Percentiles rank a stretch among this genome's conserved stretches.
phyloP scores from a whole-genome alignment of 2,329 filamentous ascomycete genomes.

The Parafenestella ontariensis region DNA sequence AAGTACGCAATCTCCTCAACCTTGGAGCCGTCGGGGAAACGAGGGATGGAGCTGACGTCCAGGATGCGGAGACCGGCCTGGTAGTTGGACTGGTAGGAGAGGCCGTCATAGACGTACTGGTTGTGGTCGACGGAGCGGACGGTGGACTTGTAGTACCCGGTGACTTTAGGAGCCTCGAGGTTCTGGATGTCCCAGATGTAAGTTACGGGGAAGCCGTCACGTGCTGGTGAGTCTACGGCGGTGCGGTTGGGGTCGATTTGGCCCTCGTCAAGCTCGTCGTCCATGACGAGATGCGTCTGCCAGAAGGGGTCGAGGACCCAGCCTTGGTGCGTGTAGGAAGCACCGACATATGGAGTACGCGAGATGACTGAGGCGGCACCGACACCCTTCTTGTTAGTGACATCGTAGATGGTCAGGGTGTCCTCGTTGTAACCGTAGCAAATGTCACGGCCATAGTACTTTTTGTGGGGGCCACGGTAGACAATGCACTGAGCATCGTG shows the following conservation, averaged over 20 bases:
- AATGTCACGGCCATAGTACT: constrained; percentile 60
- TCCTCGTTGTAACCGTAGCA: constrained; percentile 66
- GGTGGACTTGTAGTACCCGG: constrained; percentile 52
- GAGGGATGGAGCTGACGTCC: constrained; percentile 51
- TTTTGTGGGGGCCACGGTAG: constrained; percentile 60
- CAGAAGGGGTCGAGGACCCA: constrained; percentile 56
- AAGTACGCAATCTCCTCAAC: constrained; percentile 54
- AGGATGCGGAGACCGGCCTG: constrained; percentile 53
- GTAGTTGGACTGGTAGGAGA: constrained; percentile 54
- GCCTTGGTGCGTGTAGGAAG: constrained; percentile 65
- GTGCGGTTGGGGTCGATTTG: constrained; percentile 39
- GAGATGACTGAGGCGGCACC: constrained; percentile 64
- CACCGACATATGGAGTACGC: constrained; percentile 61
- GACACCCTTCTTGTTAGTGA: constrained; percentile 61
- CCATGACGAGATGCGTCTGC: constrained; percentile 47
- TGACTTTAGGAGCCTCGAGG: constrained; percentile 46
- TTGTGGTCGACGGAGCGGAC: constrained; percentile 54
- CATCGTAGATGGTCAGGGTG: constrained; percentile 60
- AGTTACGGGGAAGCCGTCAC: constrained; percentile 45
- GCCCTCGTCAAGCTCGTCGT: constrained; percentile 50
- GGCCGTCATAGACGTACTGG: constrained; percentile 53
- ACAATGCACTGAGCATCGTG: constrained; percentile 68
- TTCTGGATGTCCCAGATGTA: constrained; percentile 49
- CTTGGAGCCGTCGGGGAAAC: constrained; percentile 44
- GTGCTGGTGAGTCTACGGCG: constrained; percentile 32